These are phyloP conservation scores for Lachnellula hyalina DNA, from an alignment of 2,329 filamentous ascomycete species.

Conservation along the genomic window DNA sequence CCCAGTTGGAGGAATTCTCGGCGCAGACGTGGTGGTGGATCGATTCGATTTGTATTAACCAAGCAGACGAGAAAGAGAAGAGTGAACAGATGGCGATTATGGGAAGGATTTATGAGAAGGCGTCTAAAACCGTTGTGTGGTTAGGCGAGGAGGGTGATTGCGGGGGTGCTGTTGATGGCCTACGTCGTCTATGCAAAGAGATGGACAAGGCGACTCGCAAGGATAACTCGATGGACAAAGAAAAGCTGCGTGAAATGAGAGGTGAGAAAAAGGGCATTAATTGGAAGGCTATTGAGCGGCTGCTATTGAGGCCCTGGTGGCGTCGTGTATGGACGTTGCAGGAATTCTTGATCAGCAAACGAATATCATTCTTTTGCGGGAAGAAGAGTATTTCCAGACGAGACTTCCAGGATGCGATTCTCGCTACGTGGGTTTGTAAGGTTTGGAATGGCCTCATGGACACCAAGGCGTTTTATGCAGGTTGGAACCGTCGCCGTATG, in stretches of 20 bases:
- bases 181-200: neutral
- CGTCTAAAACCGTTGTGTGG: slow-evolving; percentile 6
- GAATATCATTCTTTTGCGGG: slow-evolving; percentile 7
- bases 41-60: slow-evolving; percentile 19
- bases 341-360: slow-evolving; percentile 6
- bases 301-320: slow-evolving; percentile 8
- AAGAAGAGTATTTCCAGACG: slow-evolving; percentile 2
- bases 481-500: slow-evolving; percentile 5
- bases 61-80: slow-evolving; percentile 8
- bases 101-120: slow-evolving; percentile 13
- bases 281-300: slow-evolving; percentile 5
- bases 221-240: neutral
- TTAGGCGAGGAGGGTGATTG: slow-evolving; percentile 5
- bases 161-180: neutral
- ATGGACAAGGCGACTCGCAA: neutral
- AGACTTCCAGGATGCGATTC: neutral
- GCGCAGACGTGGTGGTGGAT: slow-evolving; percentile 14
- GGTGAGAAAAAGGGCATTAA: neutral
- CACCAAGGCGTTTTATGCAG: neutral
- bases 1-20: neutral
- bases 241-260: neutral
- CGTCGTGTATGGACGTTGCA: slow-evolving; percentile 11
- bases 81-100: slow-evolving; percentile 11
- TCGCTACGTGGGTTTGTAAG: neutral
- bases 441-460: neutral